Evolutionary conservation across 495 filamentous ascomycete genomes (phyloP).

Genomic region (Penicillium coffeae): DNA sequence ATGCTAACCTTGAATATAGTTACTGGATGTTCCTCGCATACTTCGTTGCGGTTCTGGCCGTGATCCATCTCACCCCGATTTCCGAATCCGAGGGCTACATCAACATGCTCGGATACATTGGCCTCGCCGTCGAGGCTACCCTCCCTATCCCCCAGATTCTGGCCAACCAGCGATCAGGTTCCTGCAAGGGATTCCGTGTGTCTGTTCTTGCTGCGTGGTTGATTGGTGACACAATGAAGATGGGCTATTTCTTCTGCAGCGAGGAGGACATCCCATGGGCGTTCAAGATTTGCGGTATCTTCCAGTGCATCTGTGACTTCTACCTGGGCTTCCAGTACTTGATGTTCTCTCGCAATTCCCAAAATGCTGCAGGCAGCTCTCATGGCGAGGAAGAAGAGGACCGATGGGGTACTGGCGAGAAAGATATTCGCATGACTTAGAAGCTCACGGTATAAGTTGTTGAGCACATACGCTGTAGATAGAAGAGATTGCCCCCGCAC

Average conservation of each 20-base stretch:
- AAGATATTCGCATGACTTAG: slow-evolving; percentile 45
- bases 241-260: slow-evolving; percentile 85
- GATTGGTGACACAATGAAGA: slow-evolving; percentile 89
- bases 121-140: slow-evolving; percentile 84
- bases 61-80: slow-evolving; percentile 67
- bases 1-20: slow-evolving; percentile 30
- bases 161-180: slow-evolving; percentile 69
- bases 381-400: slow-evolving; percentile 14
- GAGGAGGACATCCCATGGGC: slow-evolving; percentile 69
- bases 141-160: slow-evolving; percentile 89
- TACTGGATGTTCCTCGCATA: slow-evolving; percentile 87
- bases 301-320: slow-evolving; percentile 82
- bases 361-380: slow-evolving; percentile 20
- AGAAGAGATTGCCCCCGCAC: slow-evolving; percentile 6
- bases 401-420: slow-evolving; percentile 33
- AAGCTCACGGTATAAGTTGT: neutral
- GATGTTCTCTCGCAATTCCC: slow-evolving; percentile 64
- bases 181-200: slow-evolving; percentile 85
- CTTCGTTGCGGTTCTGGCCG: slow-evolving; percentile 60
- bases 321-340: slow-evolving; percentile 83
- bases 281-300: slow-evolving; percentile 89
- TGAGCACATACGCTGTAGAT: slow-evolving; percentile 17
- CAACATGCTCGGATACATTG: slow-evolving; percentile 68
- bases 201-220: slow-evolving; percentile 87
- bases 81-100: slow-evolving; percentile 64